Base-by-base conservation (phyloP, 306 rosid species). In the Gastrolobium villosum region DNA sequence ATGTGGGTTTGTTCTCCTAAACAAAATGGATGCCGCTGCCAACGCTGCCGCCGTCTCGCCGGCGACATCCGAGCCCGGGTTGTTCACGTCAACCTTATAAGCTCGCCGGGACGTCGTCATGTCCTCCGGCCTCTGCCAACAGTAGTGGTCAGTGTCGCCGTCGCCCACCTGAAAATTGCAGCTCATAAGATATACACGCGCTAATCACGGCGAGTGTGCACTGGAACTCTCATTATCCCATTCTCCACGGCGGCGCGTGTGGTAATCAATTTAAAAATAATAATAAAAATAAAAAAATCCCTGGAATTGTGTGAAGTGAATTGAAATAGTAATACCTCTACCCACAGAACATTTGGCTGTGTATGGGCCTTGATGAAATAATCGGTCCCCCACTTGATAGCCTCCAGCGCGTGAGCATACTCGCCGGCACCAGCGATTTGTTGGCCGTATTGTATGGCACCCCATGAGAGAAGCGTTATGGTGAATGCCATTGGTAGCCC, bases 61-160 rank as follows among this genome's bases (percentile, higher is more conserved):
- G 0, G 89, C 96, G 0, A 89, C 64, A 15, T 94, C 98, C 0
- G 98, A 91, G 4, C 98, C 98, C 2, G 96, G 94, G 30, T 86
- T 85, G 48, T 82, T 68, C 34, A 45, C 78, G 14, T 94, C 92
- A 2, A 94, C 65, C 84, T 82, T 90, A 65, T 83, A 91, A 45
- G 97, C 94, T 56, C 72, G 89, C 3, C 98, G 91, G 0, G 98
- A 88, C 0, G 98, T 94, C 0, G 92, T 89, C 97, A 91, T 94
- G 55, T 94, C 98, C 74, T 94, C 96, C 13, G 98, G 90, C 60
- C 98, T 84, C 77, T 94, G 97, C 98, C 98, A 94, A 68, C 98
- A 94, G 55, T 90, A 94, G 85, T 94, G 98, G 73, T 91, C 98
- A 0, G 94, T 88, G n/a, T 64, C 65, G 1, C 97, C 98, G 2